Evolutionary conservation across 106 monocot species (phyloP).

Genomic region (Triglochin maritima): DNA sequence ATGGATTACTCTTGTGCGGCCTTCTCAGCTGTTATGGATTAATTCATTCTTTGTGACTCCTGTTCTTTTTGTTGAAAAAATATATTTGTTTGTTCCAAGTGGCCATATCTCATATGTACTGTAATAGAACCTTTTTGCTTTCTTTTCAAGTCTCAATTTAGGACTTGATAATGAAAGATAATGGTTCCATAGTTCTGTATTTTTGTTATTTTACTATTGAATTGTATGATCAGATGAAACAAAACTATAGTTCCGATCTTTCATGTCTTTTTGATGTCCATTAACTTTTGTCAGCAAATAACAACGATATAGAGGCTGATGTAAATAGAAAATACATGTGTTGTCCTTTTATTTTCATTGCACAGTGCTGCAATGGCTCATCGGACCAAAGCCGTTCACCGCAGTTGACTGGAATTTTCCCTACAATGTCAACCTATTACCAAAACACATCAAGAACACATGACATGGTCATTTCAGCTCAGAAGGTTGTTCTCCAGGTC

Average conservation of each 20-base stretch:
- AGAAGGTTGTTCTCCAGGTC: constrained; percentile 21
- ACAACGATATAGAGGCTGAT: no score
- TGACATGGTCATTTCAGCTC: background rate
- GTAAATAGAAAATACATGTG: no score
- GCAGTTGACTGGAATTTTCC: no score
- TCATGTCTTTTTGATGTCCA: no score
- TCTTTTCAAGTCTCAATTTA: constrained; percentile 1
- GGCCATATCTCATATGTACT: no score
- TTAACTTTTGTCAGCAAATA: no score
- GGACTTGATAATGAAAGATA: background rate
- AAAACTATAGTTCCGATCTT: background rate
- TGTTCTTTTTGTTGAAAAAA: background rate
- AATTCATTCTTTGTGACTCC: background rate
- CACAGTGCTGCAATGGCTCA: no score
- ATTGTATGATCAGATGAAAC: background rate
- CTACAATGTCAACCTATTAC: no score
- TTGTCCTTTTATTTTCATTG: no score
- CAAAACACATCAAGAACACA: no score
- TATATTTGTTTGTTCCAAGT: background rate
- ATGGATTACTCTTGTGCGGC: no score
- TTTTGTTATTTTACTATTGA: background rate
- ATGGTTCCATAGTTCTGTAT: constrained; percentile 1
- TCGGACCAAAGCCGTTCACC: no score
- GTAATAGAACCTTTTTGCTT: background rate
- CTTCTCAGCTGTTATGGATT: background rate